These are phyloP conservation scores for Penicillium expansum DNA, from an alignment of 2,329 filamentous ascomycete genomes.

Conservation along the genomic window DNA sequence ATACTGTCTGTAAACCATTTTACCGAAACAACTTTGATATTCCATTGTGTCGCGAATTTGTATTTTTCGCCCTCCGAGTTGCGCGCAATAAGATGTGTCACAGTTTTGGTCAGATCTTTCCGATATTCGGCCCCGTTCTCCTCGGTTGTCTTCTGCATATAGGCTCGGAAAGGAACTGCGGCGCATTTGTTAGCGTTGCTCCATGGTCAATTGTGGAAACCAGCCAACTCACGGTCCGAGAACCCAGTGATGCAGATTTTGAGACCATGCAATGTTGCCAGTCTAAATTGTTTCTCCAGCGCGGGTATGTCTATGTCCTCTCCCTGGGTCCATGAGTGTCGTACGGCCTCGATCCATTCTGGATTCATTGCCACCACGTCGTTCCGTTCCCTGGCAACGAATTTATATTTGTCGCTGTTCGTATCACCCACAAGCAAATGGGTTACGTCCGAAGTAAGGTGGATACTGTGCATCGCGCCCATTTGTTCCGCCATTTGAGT, in stretches of 20 bases:
- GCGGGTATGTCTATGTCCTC: constrained; percentile 68
- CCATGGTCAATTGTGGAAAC: constrained; percentile 11
- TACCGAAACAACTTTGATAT: constrained; percentile 71
- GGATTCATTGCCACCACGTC: constrained; percentile 80
- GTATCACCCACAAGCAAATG: constrained; percentile 89
- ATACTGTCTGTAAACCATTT: constrained; percentile 85
- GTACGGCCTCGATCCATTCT: constrained; percentile 80
- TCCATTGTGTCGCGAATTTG: constrained; percentile 78
- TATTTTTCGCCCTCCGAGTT: constrained; percentile 86
- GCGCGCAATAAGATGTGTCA: constrained; percentile 83
- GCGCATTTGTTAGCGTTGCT: constrained; percentile 5
- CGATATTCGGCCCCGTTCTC: constrained; percentile 78
- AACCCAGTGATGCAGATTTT: constrained; percentile 69
- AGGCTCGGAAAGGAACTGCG: constrained; percentile 62
- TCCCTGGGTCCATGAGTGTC: constrained; percentile 75
- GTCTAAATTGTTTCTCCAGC: constrained; percentile 60
- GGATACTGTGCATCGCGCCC: constrained; percentile 81
- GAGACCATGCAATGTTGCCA: constrained; percentile 51
- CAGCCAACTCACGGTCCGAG: constrained; percentile 54
- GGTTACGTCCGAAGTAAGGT: constrained; percentile 93
- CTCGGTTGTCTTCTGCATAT: constrained; percentile 66
- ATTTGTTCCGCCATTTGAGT: constrained; percentile 64
- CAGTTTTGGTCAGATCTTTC: constrained; percentile 78
- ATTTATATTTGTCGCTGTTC: constrained; percentile 89
- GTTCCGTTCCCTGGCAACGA: constrained; percentile 83